phyloP scores from a whole-genome alignment of 331 rosid genomes.

The Dryas integrifolia region DNA sequence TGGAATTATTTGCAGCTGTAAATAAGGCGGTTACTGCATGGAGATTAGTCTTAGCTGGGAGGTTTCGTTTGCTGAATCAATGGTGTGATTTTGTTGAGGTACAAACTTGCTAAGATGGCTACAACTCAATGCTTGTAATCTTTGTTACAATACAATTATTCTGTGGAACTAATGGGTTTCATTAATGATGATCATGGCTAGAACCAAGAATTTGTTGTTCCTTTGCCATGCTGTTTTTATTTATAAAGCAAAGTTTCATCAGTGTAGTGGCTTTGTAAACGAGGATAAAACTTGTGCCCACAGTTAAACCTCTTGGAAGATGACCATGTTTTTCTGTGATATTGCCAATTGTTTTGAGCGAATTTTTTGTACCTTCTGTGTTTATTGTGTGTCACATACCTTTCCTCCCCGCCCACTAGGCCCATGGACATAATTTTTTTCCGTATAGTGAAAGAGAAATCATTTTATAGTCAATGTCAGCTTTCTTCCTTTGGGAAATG shows the following conservation, averaged over 20 bases:
- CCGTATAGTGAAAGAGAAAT: neutral
- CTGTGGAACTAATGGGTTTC: neutral
- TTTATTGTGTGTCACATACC: neutral
- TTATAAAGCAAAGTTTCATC: neutral
- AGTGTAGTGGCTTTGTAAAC: neutral
- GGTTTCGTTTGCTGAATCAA: conserved; percentile 68
- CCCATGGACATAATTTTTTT: neutral
- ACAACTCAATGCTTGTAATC: conserved; percentile 9
- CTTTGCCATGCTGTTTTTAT: neutral
- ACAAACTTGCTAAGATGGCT: conserved; percentile 21
- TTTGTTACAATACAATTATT: neutral
- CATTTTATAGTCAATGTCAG: neutral
- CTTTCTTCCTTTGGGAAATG: neutral
- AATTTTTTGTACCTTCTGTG: neutral
- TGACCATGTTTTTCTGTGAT: neutral
- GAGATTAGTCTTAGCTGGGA: conserved; percentile 80
- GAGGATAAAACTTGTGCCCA: neutral
- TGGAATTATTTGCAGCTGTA: conserved; percentile 61
- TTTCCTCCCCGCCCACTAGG: neutral
- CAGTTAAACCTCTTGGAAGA: neutral
- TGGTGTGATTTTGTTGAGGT: conserved; percentile 99
- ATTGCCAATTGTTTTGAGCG: neutral
- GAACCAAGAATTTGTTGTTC: neutral
- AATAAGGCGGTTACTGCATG: conserved; percentile 76
- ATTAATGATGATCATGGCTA: neutral